Base-by-base conservation (phyloP, 345 rosid genomes). In the Carallia brachiata region DNA sequence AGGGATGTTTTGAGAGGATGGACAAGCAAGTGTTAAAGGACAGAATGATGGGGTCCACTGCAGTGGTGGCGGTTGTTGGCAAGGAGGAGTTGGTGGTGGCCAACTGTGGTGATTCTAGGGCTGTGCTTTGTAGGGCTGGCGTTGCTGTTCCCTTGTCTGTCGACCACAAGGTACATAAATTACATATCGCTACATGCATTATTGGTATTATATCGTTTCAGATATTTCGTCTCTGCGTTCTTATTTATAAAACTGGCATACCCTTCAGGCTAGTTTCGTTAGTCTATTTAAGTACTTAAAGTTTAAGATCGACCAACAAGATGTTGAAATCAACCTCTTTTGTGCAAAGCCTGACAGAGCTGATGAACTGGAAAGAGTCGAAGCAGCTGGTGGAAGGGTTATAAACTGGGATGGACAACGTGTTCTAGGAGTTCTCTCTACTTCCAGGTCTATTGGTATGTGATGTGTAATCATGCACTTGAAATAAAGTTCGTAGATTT, bases 381-480 rank as follows among this genome's bases (percentile, higher is more conserved):
- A 87, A 79, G 80, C 80, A 4, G 89, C 86, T 0, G 94, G 91
- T 10, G 94, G 94, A 47, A 73, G 83, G 59, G 86, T 89, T 69
- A 84, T 89, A 30, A 83, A 82, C 70, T 85, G 94, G 91, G 77
- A 84, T 27, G 94, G 91, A 1, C 71, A 77, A 39, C 87, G 94
- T 5, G 69, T 89, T 31, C 76, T 82, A 0, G 91, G 94, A 39
- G 94, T 89, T 39, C 88, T 89, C 34, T 81, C 91, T 61, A 87
- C 86, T 62, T 89, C 95, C 15, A 80, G 95, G 74, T 87, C 95
- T 16, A 87, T 89, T 70, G 94, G 91, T 89, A 70, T 15, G 65
- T 44, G 16, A 70, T 15, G 65, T 44, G 16, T 44, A 10, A 12
- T 44, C 50, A 23, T 23, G 23, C 23, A 12, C 12, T 44, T 13